Conservation (phyloP, 2,329 filamentous ascomycete species). For the Cladophialophora chaetospira region DNA sequence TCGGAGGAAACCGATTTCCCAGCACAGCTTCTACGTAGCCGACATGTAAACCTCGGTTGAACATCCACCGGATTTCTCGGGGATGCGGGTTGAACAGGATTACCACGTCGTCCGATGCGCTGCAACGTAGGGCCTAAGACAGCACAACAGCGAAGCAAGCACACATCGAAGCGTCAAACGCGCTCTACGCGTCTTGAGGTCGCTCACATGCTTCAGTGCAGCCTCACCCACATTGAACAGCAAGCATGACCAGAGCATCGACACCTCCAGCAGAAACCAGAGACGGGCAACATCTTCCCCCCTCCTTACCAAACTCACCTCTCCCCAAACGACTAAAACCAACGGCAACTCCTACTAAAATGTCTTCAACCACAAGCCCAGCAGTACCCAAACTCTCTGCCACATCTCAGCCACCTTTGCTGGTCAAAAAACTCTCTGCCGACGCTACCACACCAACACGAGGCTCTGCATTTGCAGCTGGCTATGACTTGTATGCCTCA, state of each 20-base stretch:
- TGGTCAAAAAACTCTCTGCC: constrained; percentile 84
- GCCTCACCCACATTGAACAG: not conserved
- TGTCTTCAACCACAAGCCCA: constrained; percentile 32
- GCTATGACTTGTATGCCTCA: constrained; percentile 87
- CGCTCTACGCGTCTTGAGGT: constrained; percentile 5
- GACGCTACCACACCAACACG: constrained; percentile 82
- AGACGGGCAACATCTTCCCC: constrained; percentile 46
- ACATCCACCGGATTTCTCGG: not conserved
- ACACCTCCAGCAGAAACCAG: constrained; percentile 41
- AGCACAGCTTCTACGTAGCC: not conserved
- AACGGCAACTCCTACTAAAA: constrained; percentile 35
- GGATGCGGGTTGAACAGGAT: not conserved
- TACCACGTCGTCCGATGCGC: not conserved
- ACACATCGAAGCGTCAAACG: constrained; percentile 1
- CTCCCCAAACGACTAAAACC: constrained; percentile 78
- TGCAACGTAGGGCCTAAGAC: too few species aligned
- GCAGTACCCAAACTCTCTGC: constrained; percentile 38
- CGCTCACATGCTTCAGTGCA: too few species aligned
- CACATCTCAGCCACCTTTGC: constrained; percentile 60
- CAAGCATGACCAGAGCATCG: constrained; percentile 47
- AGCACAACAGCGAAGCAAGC: too few species aligned
- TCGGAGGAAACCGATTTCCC: not conserved
- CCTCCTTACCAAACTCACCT: constrained; percentile 69
- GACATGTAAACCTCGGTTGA: not conserved
- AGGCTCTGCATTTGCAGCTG: constrained; percentile 85